A percentile compares a stretch with the other conserved stretches of the same genome.
Evolutionary conservation across 805 yeast species (phyloP).

Genomic region (Candida sanyiensis): DNA sequence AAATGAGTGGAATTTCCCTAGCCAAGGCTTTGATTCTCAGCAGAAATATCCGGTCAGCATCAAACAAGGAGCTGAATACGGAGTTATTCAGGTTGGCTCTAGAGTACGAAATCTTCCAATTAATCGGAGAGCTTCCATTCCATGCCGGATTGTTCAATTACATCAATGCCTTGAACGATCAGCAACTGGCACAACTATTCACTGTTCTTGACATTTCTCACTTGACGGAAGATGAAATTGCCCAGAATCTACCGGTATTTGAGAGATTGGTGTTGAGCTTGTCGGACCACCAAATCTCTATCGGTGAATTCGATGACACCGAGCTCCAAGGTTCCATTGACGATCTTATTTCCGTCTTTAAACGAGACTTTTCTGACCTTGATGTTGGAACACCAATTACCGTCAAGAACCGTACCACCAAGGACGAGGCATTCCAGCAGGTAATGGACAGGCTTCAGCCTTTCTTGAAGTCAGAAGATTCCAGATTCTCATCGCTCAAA

Average conservation of each 20-base stretch:
- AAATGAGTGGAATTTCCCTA: conserved; percentile 1
- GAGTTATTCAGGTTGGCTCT: conserved; percentile 6
- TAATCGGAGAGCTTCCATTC: neutral
- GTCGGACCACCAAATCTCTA: conserved; percentile 2
- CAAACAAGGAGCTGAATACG: neutral
- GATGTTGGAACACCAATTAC: neutral
- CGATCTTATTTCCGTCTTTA: neutral
- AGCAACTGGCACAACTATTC: conserved; percentile 3
- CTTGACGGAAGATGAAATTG: conserved; percentile 1
- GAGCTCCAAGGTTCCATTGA: neutral
- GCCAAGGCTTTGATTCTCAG: conserved; percentile 3
- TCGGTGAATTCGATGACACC: neutral
- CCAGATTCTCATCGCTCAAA: neutral
- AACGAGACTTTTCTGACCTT: neutral
- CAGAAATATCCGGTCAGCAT: neutral
- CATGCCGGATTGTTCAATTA: neutral
- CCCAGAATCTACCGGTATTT: conserved; percentile 3
- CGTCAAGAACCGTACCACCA: neutral
- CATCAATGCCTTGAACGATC: conserved; percentile 1
- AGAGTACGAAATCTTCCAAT: conserved; percentile 2
- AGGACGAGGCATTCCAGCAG: neutral
- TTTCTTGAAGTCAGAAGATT: conserved; percentile 1
- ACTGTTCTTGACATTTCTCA: conserved; percentile 1
- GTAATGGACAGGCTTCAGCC: neutral
- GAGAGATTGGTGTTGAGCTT: conserved; percentile 4